These are phyloP conservation scores for Cutaneotrichosporon cyanovorans DNA, from an alignment of 1,284 basidiomycete genomes.

Conservation along the genomic window DNA sequence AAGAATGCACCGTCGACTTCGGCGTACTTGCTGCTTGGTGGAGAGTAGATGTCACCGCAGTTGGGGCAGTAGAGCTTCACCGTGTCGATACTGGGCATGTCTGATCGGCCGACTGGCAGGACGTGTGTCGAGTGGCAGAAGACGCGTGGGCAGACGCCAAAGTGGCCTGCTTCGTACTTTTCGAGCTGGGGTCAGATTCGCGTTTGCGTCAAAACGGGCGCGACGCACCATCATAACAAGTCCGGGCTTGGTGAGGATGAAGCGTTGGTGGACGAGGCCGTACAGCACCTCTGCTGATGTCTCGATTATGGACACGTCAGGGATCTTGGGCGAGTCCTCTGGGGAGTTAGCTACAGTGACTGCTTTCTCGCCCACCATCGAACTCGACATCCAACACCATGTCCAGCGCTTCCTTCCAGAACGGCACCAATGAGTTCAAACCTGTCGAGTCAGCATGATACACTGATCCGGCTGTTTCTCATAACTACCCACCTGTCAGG, in stretches of 20 bases:
- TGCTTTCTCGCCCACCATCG: slow-evolving; percentile 59
- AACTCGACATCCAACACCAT: slow-evolving; percentile 98
- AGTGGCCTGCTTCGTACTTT: slow-evolving; percentile 88
- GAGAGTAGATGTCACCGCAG: slow-evolving; percentile 94
- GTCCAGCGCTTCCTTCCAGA: slow-evolving; percentile 98
- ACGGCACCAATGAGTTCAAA: slow-evolving; percentile 85
- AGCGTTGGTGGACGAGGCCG: slow-evolving; percentile 94
- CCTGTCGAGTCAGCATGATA: slow-evolving; percentile 49
- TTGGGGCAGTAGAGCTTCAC: slow-evolving; percentile 98
- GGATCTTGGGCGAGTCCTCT: slow-evolving; percentile 75
- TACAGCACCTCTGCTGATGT: slow-evolving; percentile 95
- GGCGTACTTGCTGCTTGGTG: slow-evolving; percentile 90
- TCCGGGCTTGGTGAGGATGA: slow-evolving; percentile 88
- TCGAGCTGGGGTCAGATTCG: slow-evolving; percentile 59
- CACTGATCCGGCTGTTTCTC: neutral
- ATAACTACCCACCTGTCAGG: slow-evolving; percentile 54
- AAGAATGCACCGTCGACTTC: slow-evolving; percentile 99
- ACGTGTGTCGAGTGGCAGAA: slow-evolving; percentile 86
- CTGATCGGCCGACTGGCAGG: slow-evolving; percentile 90
- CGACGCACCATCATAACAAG: slow-evolving; percentile 82
- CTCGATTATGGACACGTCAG: slow-evolving; percentile 93
- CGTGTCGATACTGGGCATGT: slow-evolving; percentile 94
- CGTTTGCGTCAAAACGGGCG: slow-evolving; percentile 7
- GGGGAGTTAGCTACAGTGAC: slow-evolving; percentile 48
- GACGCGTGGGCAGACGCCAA: slow-evolving; percentile 92